phyloP scores from a whole-genome alignment of 2,329 filamentous ascomycete species.

The Nannizzia gypsea region DNA sequence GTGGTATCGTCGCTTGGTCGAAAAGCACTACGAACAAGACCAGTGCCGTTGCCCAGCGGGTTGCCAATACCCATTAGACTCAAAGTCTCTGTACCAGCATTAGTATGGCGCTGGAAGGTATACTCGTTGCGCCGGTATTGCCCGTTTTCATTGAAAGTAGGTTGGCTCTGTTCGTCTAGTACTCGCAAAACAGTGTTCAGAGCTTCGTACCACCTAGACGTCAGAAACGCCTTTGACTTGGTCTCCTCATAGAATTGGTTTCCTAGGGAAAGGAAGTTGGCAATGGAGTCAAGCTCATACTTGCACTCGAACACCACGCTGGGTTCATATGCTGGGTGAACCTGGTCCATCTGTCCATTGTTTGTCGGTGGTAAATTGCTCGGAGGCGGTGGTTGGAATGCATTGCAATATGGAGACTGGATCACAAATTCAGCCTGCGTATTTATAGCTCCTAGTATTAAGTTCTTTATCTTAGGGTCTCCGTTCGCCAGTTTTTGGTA shows the following conservation, averaged over 20 bases:
- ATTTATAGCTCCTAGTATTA: conserved; percentile 89
- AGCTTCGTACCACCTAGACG: conserved; percentile 63
- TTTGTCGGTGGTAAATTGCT: conserved; percentile 58
- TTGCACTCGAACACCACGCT: conserved; percentile 92
- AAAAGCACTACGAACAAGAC: conserved; percentile 81
- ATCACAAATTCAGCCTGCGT: conserved; percentile 94
- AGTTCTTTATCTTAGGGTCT: conserved; percentile 61
- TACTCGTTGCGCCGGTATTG: conserved; percentile 63
- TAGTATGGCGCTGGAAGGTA: conserved; percentile 73
- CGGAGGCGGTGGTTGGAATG: conserved; percentile 86
- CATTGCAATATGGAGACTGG: conserved; percentile 91
- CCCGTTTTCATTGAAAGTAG: conserved; percentile 66
- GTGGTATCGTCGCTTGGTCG: conserved; percentile 90
- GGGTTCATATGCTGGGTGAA: conserved; percentile 79
- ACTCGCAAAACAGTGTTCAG: conserved; percentile 62
- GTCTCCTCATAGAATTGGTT: conserved; percentile 82
- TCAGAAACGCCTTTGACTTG: conserved; percentile 65
- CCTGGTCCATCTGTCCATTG: conserved; percentile 71
- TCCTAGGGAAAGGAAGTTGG: conserved; percentile 72
- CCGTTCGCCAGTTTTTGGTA: conserved; percentile 78
- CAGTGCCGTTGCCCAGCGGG: conserved; percentile 71
- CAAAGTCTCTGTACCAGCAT: conserved; percentile 78
- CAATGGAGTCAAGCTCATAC: conserved; percentile 92
- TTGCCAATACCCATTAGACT: conserved; percentile 77
- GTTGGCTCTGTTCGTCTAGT: conserved; percentile 62